Evolutionary conservation across 108 stramenopile species (phyloP).

Genomic region (Skeletonema tropicum): DNA sequence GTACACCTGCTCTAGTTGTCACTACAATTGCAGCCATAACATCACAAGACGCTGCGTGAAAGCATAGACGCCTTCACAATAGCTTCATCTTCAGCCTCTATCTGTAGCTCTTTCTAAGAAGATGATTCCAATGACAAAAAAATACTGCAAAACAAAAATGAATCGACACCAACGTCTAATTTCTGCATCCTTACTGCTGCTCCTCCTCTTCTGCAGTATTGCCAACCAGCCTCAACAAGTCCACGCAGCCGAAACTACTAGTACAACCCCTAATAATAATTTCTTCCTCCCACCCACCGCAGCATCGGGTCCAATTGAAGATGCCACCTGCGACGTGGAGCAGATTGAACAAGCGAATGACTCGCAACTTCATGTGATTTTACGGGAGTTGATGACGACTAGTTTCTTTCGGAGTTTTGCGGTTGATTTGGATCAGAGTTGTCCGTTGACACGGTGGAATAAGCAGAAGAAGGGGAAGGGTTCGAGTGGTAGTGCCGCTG

Average conservation of each 20-base stretch:
- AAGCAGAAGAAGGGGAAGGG: conserved; percentile 22
- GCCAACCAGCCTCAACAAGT: neutral
- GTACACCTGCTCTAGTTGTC: too few species aligned
- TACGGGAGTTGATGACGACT: conserved; percentile 75
- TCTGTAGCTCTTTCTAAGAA: too few species aligned
- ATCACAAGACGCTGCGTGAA: too few species aligned
- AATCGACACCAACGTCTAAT: neutral
- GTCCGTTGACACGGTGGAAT: conserved; percentile 67
- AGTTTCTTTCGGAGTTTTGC: conserved; percentile 81
- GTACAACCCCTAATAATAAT: neutral
- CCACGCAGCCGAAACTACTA: neutral
- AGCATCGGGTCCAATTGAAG: conserved; percentile 66
- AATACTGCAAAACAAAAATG: neutral
- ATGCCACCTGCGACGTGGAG: conserved; percentile 81
- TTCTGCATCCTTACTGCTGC: neutral
- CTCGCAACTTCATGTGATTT: conserved; percentile 77
- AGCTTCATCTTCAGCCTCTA: too few species aligned
- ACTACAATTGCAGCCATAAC: too few species aligned
- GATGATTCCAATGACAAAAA: neutral
- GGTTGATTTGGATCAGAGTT: conserved; percentile 79
- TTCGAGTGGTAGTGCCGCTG: too few species aligned
- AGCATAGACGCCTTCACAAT: too few species aligned
- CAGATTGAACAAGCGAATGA: conserved; percentile 90
- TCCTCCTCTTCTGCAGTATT: neutral
- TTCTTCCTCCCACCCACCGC: conserved; percentile 3